A percentile compares a stretch with the other conserved stretches of the same genome.
phyloP scores from a whole-genome alignment of 805 yeast genomes.

The Myxozyma lipomycoides region DNA sequence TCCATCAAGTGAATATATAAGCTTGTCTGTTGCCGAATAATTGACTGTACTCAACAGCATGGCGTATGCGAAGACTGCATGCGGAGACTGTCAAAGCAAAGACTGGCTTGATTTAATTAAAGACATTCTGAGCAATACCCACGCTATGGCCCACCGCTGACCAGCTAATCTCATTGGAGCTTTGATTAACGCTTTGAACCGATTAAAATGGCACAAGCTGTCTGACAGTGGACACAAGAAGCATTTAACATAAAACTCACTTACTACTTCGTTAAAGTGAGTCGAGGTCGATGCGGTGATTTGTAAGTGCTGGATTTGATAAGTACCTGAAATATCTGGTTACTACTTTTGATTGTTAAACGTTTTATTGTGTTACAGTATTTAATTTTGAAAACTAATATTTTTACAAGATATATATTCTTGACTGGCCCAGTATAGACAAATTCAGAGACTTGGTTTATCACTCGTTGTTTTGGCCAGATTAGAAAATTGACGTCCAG shows the following conservation, averaged over 20 bases:
- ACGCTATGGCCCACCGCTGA: no score
- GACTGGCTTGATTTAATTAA: no score
- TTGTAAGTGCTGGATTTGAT: constrained; percentile 29
- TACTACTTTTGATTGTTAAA: constrained; percentile 12
- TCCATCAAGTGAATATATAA: no score
- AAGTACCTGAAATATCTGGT: neutral
- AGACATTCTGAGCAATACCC: no score
- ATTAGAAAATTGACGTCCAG: constrained; percentile 25
- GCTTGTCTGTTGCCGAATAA: no score
- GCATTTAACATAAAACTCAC: neutral
- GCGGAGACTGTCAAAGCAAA: no score
- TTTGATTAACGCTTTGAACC: no score
- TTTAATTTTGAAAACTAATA: constrained; percentile 23
- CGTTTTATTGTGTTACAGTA: constrained; percentile 9
- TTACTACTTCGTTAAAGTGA: neutral
- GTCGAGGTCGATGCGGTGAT: constrained; percentile 20
- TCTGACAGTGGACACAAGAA: neutral
- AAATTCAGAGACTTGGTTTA: constrained; percentile 30
- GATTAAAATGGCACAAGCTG: neutral
- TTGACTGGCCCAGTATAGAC: constrained; percentile 30
- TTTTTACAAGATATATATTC: constrained; percentile 33
- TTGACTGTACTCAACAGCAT: no score
- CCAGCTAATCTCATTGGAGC: no score
- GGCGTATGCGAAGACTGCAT: no score
- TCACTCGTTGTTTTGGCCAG: constrained; percentile 35